Conservation (phyloP, 129 eudicot genomes). For the Calendula officinalis region DNA sequence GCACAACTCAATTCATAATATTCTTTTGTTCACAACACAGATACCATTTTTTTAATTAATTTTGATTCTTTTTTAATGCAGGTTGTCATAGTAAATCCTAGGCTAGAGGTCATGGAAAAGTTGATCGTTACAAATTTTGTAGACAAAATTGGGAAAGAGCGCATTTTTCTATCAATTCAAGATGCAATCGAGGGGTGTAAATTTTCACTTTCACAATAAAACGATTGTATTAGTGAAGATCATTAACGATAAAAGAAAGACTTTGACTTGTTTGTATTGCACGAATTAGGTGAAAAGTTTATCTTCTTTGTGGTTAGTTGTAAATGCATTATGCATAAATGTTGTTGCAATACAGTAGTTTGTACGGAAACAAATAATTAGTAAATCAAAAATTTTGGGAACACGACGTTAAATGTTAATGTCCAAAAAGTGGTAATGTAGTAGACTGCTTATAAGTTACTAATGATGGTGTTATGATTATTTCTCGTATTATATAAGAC, state of each 20-base stretch:
- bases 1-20: not conserved
- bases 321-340: conserved; percentile 2
- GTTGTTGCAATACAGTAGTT: conserved; percentile 9
- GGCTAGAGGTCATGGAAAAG: conserved; percentile 83
- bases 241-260: conserved; percentile 3
- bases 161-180: conserved; percentile 55
- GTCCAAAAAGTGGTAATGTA: not conserved
- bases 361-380: conserved; percentile 2
- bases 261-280: conserved; percentile 5
- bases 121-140: conserved; percentile 54
- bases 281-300: not conserved
- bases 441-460: not conserved
- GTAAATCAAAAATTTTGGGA: conserved; percentile 7
- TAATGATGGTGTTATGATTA: not conserved
- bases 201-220: conserved; percentile 35
- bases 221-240: conserved; percentile 19
- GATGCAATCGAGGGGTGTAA: conserved; percentile 74
- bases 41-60: not conserved
- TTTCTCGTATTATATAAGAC: no score
- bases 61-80: conserved; percentile 14
- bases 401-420: not conserved
- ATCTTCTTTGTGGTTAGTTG: conserved; percentile 13
- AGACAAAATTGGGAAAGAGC: conserved; percentile 63
- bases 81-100: conserved; percentile 75
- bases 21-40: not conserved